Conservation (phyloP, 805 yeast genomes). For the Yarrowia alimentaria region DNA sequence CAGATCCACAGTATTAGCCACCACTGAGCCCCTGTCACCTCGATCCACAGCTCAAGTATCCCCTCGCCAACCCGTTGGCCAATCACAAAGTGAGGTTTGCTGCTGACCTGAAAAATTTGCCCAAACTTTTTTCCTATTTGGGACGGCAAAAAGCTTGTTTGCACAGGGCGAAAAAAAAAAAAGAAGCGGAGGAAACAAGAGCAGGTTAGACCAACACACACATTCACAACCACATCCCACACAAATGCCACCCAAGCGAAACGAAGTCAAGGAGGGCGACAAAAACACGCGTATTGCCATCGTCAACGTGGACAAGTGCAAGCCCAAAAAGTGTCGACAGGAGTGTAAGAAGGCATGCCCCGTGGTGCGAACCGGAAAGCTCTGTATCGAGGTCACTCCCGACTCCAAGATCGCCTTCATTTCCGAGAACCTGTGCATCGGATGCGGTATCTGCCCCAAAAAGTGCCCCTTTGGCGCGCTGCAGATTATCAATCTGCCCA, state of each 20-base stretch:
- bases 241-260: slow-evolving; percentile 21
- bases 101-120: too few species aligned
- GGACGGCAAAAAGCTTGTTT: too few species aligned
- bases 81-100: too few species aligned
- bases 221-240: neutral
- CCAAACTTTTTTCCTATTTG: too few species aligned
- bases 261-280: slow-evolving; percentile 29
- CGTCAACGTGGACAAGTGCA: slow-evolving; percentile 90
- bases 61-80: too few species aligned
- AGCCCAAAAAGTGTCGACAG: slow-evolving; percentile 97
- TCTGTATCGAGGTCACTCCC: slow-evolving; percentile 95
- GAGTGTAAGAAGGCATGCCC: slow-evolving; percentile 98
- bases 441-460: slow-evolving; percentile 99
- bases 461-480: slow-evolving; percentile 98
- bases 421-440: slow-evolving; percentile 90
- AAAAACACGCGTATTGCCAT: slow-evolving; percentile 74
- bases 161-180: neutral
- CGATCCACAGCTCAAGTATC: too few species aligned
- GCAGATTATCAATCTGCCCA: slow-evolving; percentile 91
- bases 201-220: too few species aligned
- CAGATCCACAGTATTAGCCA: too few species aligned
- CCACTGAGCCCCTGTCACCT: too few species aligned
- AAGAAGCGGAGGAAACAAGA: too few species aligned
- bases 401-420: slow-evolving; percentile 89
- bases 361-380: slow-evolving; percentile 94